Evolutionary conservation across 805 yeast species (phyloP).

Genomic region (Osmozyma mogii): DNA sequence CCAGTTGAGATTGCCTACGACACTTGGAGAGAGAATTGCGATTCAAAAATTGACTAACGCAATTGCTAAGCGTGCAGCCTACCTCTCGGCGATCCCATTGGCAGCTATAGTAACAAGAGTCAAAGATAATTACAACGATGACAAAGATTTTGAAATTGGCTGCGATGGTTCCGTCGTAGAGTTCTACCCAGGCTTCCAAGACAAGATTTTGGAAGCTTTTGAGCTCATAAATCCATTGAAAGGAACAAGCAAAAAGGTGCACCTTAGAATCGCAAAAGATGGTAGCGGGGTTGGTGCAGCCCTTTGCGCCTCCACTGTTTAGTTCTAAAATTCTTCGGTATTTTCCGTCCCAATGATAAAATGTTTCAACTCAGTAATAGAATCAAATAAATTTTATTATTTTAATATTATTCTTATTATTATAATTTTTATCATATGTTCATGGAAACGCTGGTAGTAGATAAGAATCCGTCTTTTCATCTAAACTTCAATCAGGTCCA

Average conservation of each 20-base stretch:
- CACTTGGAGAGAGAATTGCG: constrained; percentile 61
- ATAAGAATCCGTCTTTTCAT: too few species aligned
- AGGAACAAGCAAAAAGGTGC: constrained; percentile 66
- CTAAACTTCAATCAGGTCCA: too few species aligned
- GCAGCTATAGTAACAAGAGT: constrained; percentile 78
- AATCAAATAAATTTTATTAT: too few species aligned
- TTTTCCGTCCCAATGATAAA: too few species aligned
- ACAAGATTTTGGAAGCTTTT: constrained; percentile 72
- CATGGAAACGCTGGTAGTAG: too few species aligned
- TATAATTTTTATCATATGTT: too few species aligned
- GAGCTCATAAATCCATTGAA: constrained; percentile 62
- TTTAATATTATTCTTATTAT: too few species aligned
- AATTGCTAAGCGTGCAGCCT: constrained; percentile 83
- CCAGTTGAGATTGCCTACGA: constrained; percentile 61
- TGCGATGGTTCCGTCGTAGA: constrained; percentile 95
- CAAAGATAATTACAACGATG: constrained; percentile 42
- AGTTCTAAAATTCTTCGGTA: too few species aligned
- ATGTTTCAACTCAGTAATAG: too few species aligned
- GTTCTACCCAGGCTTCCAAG: constrained; percentile 84
- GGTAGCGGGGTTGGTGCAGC: constrained; percentile 99
- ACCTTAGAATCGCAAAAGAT: constrained; percentile 79
- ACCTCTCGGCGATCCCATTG: constrained; percentile 78
- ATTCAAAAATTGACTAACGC: constrained; percentile 71
- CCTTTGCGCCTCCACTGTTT: constrained; percentile 55
- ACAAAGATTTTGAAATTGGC: constrained; percentile 79